Conservation (phyloP, 495 filamentous ascomycete genomes). For the Penicillium coprophilum region DNA sequence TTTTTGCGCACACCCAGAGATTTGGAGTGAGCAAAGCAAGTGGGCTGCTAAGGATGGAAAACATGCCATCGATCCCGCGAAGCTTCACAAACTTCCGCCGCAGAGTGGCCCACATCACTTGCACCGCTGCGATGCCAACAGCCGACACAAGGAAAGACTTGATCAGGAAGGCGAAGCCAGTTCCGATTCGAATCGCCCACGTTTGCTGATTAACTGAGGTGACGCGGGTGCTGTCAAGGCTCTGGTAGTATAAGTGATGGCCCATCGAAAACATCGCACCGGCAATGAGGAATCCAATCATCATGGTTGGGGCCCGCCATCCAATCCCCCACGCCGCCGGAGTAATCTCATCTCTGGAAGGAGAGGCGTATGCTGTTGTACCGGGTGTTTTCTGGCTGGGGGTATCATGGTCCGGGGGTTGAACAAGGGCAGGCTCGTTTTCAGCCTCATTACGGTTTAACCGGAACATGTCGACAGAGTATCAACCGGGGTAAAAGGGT, state of each 20-base stretch:
- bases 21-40: not conserved
- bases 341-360: not conserved
- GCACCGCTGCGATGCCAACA: slow-evolving; percentile 4
- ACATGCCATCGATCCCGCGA: slow-evolving; percentile 7
- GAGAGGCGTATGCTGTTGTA: not conserved
- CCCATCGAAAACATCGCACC: slow-evolving; percentile 5
- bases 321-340: slow-evolving; percentile 5
- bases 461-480: not conserved
- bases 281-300: not conserved
- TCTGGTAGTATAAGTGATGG: slow-evolving; percentile 7
- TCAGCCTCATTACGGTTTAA: not conserved
- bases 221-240: not conserved
- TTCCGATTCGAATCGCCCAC: slow-evolving; percentile 10
- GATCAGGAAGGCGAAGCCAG: slow-evolving; percentile 6
- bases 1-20: slow-evolving; percentile 6
- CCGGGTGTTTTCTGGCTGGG: not conserved
- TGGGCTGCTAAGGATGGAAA: slow-evolving; percentile 2
- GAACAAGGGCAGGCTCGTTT: not conserved
- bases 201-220: slow-evolving; percentile 4
- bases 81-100: slow-evolving; percentile 5
- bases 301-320: slow-evolving; percentile 3
- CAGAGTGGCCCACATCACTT: slow-evolving; percentile 9
- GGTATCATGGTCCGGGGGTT: not conserved
- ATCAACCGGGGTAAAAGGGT: not conserved
- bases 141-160: not conserved